These are phyloP conservation scores for Mycothermus thermophilus DNA, from an alignment of 495 filamentous ascomycete species.

Conservation along the genomic window DNA sequence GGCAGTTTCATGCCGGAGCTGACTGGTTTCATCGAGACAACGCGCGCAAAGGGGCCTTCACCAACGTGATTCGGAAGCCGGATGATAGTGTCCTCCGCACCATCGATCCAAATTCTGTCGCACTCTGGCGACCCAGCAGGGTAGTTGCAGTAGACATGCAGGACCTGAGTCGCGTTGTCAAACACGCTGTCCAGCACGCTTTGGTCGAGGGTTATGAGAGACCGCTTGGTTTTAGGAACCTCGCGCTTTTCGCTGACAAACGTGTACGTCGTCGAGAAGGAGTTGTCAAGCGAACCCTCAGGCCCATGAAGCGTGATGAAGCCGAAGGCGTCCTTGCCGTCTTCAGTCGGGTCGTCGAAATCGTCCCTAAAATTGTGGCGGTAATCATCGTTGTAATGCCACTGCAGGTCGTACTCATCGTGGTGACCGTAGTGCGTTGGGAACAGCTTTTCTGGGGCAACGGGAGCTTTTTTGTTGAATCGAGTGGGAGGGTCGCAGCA, in stretches of 20 bases:
- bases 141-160: slow-evolving; percentile 21
- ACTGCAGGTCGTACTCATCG: neutral
- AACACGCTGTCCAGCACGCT: slow-evolving; percentile 6
- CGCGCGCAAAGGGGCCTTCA: slow-evolving; percentile 20
- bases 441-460: neutral
- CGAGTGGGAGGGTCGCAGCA: neutral
- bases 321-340: neutral
- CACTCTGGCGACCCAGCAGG: slow-evolving; percentile 12
- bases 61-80: slow-evolving; percentile 20
- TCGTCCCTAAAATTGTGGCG: neutral
- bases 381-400: neutral
- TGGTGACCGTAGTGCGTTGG: neutral
- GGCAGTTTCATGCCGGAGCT: slow-evolving; percentile 3
- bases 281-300: neutral
- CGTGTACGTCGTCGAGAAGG: neutral
- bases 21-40: slow-evolving; percentile 9
- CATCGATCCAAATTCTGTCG: slow-evolving; percentile 13
- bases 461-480: neutral
- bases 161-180: slow-evolving; percentile 15
- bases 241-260: neutral
- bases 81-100: slow-evolving; percentile 25
- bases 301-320: neutral
- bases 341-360: neutral
- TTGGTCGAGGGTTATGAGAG: neutral
- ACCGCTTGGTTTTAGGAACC: neutral